Conservation (phyloP, 176 grass and related monocot species). For the Pontederia crassipes region DNA sequence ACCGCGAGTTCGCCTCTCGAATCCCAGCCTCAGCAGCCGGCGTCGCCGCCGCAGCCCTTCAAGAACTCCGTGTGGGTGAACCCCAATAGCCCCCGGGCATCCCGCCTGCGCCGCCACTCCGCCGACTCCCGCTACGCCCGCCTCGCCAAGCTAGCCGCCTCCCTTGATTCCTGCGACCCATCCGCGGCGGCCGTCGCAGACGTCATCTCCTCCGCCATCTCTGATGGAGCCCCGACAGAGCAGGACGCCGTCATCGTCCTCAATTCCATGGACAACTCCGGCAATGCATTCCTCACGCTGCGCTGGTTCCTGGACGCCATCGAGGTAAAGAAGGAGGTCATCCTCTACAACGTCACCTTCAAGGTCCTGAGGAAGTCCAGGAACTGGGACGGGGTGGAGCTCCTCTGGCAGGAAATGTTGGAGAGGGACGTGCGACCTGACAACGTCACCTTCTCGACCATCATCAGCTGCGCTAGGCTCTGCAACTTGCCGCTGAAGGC, state of each 20-base stretch:
- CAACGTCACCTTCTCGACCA: constrained; percentile 67
- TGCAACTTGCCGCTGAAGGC: constrained; percentile 53
- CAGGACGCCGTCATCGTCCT: constrained; percentile 80
- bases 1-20: not conserved
- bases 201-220: constrained; percentile 32
- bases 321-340: constrained; percentile 40
- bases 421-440: constrained; percentile 46
- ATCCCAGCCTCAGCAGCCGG: not conserved
- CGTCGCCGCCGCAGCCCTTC: constrained; percentile 10
- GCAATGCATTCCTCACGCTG: constrained; percentile 44
- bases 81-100: constrained; percentile 68
- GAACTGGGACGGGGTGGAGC: constrained; percentile 49
- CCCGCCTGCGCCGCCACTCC: constrained; percentile 20
- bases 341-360: constrained; percentile 83
- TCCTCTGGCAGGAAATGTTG: constrained; percentile 59
- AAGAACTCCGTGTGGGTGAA: constrained; percentile 74
- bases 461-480: constrained; percentile 61
- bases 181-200: constrained; percentile 25
- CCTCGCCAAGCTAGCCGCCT: constrained; percentile 35
- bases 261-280: constrained; percentile 30
- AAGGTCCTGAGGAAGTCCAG: constrained; percentile 63
- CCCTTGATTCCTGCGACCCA: constrained; percentile 38
- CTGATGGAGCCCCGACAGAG: constrained; percentile 37
- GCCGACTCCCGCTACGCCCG: constrained; percentile 37
- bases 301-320: constrained; percentile 62